A percentile compares a stretch with the other conserved stretches of the same genome.
phyloP scores from a whole-genome alignment of 1,284 basidiomycete genomes.

The Veloporphyrellus conicus region DNA sequence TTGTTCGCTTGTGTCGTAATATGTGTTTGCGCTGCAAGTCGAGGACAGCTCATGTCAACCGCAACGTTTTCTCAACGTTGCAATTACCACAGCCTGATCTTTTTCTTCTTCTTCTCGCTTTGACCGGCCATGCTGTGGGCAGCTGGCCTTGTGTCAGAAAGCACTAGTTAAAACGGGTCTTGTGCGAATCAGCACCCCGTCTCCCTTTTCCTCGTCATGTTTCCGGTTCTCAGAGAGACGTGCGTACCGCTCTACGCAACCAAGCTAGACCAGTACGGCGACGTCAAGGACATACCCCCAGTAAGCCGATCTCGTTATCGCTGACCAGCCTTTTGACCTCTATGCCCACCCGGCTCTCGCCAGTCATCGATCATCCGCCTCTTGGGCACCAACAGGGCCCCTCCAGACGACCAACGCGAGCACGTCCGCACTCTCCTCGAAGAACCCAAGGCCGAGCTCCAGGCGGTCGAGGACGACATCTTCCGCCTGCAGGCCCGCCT shows the following conservation, averaged over 20 bases:
- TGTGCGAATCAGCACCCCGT: not conserved
- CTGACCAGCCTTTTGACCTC: not conserved
- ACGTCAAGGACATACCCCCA: constrained; percentile 28
- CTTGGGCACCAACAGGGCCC: constrained; percentile 25
- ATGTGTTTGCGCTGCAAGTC: constrained; percentile 7
- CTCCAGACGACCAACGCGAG: constrained; percentile 27
- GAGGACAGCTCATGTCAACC: constrained; percentile 16
- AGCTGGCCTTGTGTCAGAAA: constrained; percentile 4
- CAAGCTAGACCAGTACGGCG: constrained; percentile 28
- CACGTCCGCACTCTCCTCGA: constrained; percentile 23
- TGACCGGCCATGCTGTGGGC: constrained; percentile 12
- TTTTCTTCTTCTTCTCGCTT: not conserved
- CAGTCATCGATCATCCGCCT: constrained; percentile 32
- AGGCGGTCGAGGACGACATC: constrained; percentile 26
- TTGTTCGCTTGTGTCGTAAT: constrained; percentile 14
- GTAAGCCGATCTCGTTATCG: constrained; percentile 14
- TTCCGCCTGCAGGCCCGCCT: constrained; percentile 28
- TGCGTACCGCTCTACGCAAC: constrained; percentile 20
- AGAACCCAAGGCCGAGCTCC: constrained; percentile 28
- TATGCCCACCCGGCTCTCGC: not conserved
- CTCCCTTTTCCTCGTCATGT: constrained; percentile 9
- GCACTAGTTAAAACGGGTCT: constrained; percentile 18
- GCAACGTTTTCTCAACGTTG: constrained; percentile 33
- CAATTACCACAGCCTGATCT: constrained; percentile 11
- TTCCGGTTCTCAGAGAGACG: constrained; percentile 22